Conservation (phyloP, 805 yeast species). For the Tetrapisispora arboricola region DNA sequence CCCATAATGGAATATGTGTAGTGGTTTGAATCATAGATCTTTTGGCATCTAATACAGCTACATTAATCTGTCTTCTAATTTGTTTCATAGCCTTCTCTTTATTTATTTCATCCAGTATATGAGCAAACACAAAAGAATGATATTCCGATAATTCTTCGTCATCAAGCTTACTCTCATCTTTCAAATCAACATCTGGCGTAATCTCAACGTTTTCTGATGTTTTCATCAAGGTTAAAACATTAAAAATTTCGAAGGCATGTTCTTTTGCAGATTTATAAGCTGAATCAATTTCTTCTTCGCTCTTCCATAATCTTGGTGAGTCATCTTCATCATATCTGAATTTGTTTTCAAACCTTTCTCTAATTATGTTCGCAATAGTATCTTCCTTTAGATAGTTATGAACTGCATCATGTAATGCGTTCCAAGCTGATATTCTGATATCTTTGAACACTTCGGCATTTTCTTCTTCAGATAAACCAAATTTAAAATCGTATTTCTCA, state of each 20-base stretch:
- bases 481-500: constrained; percentile 44
- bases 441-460: constrained; percentile 34
- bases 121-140: constrained; percentile 40
- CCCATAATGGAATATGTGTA: constrained; percentile 75
- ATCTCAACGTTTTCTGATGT: constrained; percentile 43
- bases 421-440: constrained; percentile 56
- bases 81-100: constrained; percentile 46
- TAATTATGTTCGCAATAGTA: constrained; percentile 50
- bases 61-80: constrained; percentile 67
- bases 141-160: constrained; percentile 35
- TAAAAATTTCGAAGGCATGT: constrained; percentile 46
- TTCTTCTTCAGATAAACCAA: constrained; percentile 44
- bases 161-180: constrained; percentile 23
- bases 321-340: constrained; percentile 80
- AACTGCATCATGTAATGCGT: constrained; percentile 43
- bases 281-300: constrained; percentile 59
- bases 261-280: constrained; percentile 56
- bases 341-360: constrained; percentile 70
- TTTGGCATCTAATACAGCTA: constrained; percentile 77
- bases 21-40: constrained; percentile 70
- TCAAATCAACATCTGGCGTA: constrained; percentile 46
- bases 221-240: constrained; percentile 48
- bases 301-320: constrained; percentile 72
- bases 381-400: constrained; percentile 59
- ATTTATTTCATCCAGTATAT: constrained; percentile 46